Evolutionary conservation across 768 basidiomycete genomes (phyloP).

Genomic region (Pleurotus tuber-regium): DNA sequence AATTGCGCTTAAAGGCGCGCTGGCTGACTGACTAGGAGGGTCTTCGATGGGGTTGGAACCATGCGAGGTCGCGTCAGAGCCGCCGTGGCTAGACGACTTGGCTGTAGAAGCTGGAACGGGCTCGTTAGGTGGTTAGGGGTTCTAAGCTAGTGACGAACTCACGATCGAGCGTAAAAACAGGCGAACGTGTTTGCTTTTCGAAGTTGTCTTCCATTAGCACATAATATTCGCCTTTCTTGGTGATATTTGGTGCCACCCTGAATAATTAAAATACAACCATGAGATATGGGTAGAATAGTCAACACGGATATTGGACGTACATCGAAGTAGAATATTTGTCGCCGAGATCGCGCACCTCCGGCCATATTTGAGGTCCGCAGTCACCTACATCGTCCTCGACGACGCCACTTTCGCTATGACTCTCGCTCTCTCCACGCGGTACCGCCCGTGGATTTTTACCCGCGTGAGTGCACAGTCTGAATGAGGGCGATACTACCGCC

Average conservation of each 20-base stretch:
- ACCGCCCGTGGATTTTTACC: neutral
- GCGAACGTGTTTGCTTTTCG: slow-evolving; percentile 20
- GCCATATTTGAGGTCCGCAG: slow-evolving; percentile 23
- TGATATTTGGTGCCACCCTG: slow-evolving; percentile 22
- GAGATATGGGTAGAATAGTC: too few species aligned
- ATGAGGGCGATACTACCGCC: slow-evolving; percentile 28
- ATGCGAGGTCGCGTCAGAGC: too few species aligned
- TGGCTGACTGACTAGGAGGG: too few species aligned
- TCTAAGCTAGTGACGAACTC: too few species aligned
- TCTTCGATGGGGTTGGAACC: too few species aligned
- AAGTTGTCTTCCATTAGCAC: slow-evolving; percentile 25
- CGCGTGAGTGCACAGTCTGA: slow-evolving; percentile 26
- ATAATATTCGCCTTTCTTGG: slow-evolving; percentile 12
- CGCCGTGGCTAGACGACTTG: neutral
- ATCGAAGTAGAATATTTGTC: slow-evolving; percentile 21
- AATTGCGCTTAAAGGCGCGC: too few species aligned
- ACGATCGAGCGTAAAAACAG: slow-evolving; percentile 25
- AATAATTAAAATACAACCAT: neutral
- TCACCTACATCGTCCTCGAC: slow-evolving; percentile 3
- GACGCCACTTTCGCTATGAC: slow-evolving; percentile 1
- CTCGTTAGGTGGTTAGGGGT: too few species aligned
- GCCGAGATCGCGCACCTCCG: slow-evolving; percentile 17
- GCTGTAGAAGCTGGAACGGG: too few species aligned
- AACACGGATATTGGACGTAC: slow-evolving; percentile 16
- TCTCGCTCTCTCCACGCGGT: slow-evolving; percentile 9